phyloP scores from a whole-genome alignment of 352 stramenopile genomes.

The Globisporangium spinosum region DNA sequence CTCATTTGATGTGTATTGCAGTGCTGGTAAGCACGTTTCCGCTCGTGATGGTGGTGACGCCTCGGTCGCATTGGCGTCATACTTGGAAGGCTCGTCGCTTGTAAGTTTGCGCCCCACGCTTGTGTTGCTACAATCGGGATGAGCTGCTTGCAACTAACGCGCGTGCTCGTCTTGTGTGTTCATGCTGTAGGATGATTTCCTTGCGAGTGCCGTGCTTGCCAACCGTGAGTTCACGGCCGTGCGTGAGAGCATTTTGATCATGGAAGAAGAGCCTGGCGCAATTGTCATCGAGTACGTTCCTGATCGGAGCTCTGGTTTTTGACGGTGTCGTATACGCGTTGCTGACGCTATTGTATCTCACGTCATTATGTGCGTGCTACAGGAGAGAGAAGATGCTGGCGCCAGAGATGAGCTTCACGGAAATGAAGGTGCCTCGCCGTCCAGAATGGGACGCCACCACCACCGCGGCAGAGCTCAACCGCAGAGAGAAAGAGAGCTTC shows the following conservation, averaged over 20 bases:
- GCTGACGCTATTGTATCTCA: neutral
- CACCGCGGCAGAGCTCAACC: slow-evolving; percentile 95
- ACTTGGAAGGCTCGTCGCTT: slow-evolving; percentile 82
- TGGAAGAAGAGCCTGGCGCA: slow-evolving; percentile 58
- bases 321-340: neutral
- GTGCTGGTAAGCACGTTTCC: slow-evolving; percentile 81
- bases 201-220: slow-evolving; percentile 88
- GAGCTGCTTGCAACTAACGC: neutral
- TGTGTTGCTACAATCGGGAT: neutral
- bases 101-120: slow-evolving; percentile 25
- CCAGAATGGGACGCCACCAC: slow-evolving; percentile 94
- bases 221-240: slow-evolving; percentile 91
- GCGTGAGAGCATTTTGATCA: slow-evolving; percentile 84
- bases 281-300: slow-evolving; percentile 62
- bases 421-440: slow-evolving; percentile 95
- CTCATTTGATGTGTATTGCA: slow-evolving; percentile 14
- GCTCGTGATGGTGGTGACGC: slow-evolving; percentile 78
- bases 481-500: slow-evolving; percentile 96
- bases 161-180: neutral
- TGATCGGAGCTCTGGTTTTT: neutral
- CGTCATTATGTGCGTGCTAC: neutral
- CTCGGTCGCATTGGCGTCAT: slow-evolving; percentile 75
- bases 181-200: slow-evolving; percentile 83
- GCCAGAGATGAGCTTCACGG: slow-evolving; percentile 89
- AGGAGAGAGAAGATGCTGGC: slow-evolving; percentile 54